phyloP scores from a whole-genome alignment of 2,329 filamentous ascomycete genomes.

The Neopestalotiopsis sp. region DNA sequence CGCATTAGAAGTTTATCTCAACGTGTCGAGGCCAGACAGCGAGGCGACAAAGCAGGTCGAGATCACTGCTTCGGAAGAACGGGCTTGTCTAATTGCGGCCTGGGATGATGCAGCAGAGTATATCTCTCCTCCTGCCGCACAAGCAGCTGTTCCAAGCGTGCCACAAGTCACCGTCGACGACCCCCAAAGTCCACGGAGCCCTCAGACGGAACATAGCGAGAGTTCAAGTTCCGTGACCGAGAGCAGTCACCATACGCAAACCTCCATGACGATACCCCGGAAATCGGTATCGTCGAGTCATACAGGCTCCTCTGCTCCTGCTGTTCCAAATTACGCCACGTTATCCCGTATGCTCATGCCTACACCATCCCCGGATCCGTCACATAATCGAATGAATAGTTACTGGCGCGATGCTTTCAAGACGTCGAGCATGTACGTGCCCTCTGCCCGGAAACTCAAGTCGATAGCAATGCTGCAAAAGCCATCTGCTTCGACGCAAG shows the following conservation, averaged over 20 bases:
- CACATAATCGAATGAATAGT: not conserved
- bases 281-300: not conserved
- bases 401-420: conserved; percentile 8
- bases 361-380: not conserved
- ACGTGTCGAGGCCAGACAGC: conserved; percentile 6
- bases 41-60: conserved; percentile 8
- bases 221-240: not conserved
- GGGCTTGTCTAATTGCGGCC: conserved; percentile 9
- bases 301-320: not conserved
- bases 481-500: not conserved
- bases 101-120: conserved; percentile 17
- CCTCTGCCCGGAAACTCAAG: conserved; percentile 19
- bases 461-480: conserved; percentile 19
- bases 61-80: conserved; percentile 3
- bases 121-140: not conserved
- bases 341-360: not conserved
- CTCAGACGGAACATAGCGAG: not conserved
- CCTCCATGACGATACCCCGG: not conserved
- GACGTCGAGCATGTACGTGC: not conserved
- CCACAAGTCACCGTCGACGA: conserved; percentile 4
- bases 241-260: not conserved
- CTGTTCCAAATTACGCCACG: not conserved
- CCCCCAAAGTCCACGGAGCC: not conserved
- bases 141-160: not conserved
- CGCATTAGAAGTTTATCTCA: conserved; percentile 16